A percentile compares a stretch with the other conserved stretches of the same genome.
These are phyloP conservation scores for Cadophora gregata DNA, from an alignment of 2,329 filamentous ascomycete genomes.

Conservation along the genomic window DNA sequence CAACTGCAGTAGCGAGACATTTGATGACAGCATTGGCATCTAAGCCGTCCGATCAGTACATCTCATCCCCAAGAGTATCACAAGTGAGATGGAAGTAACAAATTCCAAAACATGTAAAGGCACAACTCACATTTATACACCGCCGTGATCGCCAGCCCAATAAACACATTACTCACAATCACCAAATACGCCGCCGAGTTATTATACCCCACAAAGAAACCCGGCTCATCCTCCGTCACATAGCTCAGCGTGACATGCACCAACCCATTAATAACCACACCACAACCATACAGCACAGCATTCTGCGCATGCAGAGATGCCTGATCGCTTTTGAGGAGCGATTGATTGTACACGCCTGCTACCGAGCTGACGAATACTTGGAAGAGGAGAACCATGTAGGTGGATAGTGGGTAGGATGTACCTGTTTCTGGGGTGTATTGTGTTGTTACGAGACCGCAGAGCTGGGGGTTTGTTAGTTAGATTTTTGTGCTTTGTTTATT, in stretches of 20 bases:
- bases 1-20: slow-evolving; percentile 45
- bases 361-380: slow-evolving; percentile 45
- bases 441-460: slow-evolving; percentile 44
- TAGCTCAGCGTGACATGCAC: slow-evolving; percentile 39
- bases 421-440: slow-evolving; percentile 43
- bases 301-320: slow-evolving; percentile 46
- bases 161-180: slow-evolving; percentile 45
- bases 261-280: slow-evolving; percentile 42
- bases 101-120: no score
- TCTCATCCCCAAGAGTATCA: not conserved
- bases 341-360: slow-evolving; percentile 47
- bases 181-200: slow-evolving; percentile 44
- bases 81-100: not conserved
- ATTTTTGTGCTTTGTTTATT: not conserved
- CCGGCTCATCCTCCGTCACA: slow-evolving; percentile 42
- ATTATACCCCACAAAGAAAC: slow-evolving; percentile 31
- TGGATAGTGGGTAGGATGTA: slow-evolving; percentile 41
- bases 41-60: slow-evolving; percentile 20
- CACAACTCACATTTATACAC: slow-evolving; percentile 45
- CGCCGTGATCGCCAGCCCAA: slow-evolving; percentile 46
- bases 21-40: slow-evolving; percentile 47
- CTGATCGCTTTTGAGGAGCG: slow-evolving; percentile 43
- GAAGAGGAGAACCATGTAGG: slow-evolving; percentile 44
- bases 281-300: slow-evolving; percentile 44
- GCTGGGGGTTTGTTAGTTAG: slow-evolving; percentile 24